Evolutionary conservation across 73 alveolate species (phyloP), one percentile per base, ranked within the genome.

Genomic region (Symbiodinium pilosum): DNA sequence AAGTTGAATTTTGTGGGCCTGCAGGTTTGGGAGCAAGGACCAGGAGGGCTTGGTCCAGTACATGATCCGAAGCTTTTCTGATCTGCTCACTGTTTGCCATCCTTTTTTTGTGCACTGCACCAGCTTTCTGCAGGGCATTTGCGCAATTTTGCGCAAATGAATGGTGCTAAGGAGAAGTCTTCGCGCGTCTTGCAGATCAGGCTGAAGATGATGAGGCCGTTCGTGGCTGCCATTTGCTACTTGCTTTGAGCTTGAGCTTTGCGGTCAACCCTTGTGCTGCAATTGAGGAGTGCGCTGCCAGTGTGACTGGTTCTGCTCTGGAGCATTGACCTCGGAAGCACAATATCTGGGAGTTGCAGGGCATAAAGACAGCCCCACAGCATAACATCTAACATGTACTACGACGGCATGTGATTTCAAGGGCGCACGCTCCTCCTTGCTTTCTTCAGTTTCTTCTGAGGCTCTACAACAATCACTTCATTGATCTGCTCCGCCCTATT

Each of bases 381-480:
- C n/a, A n/a, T n/a, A n/a, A n/a, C n/a, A n/a, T n/a, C n/a, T n/a
- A n/a, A n/a, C n/a, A n/a, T n/a, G n/a, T n/a, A n/a, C n/a, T n/a
- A n/a, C n/a, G n/a, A n/a, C n/a, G n/a, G n/a, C n/a, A n/a, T n/a
- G n/a, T n/a, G n/a, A n/a, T n/a, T n/a, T n/a, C n/a, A n/a, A n/a
- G n/a, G n/a, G n/a, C n/a, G 88, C 59, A 30, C 64, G 11, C 88
- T 11, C 40, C 34, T 43, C 64, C 34, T 43, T 4, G 89, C 2
- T 4, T 21, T 18, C 8, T 39, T 41, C 36, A 38, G 39, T 39
- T n/a, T 24, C 26, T 83, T 34, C 28, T 54, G 68, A 81, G 73
- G 94, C 94, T 87, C 28, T 87, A 87, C 94, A 87, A 87, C 94
- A 87, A 87, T 56, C 94, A 87, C 85, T 87, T 87, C 85, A 56